A percentile compares a stretch with the other conserved stretches of the same genome.
These are phyloP conservation scores for Boletus holoroseus DNA, from an alignment of 1,284 basidiomycete species.

Conservation along the genomic window DNA sequence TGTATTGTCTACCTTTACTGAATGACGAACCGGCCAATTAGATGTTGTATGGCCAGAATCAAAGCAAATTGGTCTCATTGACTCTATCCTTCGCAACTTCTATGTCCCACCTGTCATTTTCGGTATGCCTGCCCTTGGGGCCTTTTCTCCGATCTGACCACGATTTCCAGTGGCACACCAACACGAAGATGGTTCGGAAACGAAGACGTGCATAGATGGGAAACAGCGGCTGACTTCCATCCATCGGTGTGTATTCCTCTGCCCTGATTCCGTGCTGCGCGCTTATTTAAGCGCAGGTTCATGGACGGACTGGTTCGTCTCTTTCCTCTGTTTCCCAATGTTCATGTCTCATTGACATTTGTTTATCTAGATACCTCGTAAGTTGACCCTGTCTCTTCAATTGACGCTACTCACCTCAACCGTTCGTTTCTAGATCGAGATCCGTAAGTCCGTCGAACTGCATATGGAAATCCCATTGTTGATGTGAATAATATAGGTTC, in stretches of 20 bases:
- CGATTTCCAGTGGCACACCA: conserved; percentile 26
- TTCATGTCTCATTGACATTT: conserved; percentile 4
- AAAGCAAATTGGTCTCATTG: conserved; percentile 67
- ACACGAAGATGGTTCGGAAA: conserved; percentile 56
- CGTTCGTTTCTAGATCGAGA: conserved; percentile 43
- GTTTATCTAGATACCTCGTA: conserved; percentile 45
- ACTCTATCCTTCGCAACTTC: conserved; percentile 66
- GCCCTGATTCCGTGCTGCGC: neutral
- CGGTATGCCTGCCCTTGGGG: conserved; percentile 36
- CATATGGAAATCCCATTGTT: neutral
- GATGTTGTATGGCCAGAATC: conserved; percentile 67
- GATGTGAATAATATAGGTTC: conserved; percentile 5
- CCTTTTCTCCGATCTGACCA: neutral
- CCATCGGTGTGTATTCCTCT: conserved; percentile 40
- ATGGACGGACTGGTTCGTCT: conserved; percentile 62
- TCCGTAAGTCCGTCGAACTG: conserved; percentile 36
- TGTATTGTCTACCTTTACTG: neutral
- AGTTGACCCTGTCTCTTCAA: conserved; percentile 21
- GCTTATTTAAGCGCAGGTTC: conserved; percentile 41
- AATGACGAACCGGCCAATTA: conserved; percentile 21
- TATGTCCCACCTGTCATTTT: conserved; percentile 74
- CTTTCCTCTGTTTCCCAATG: neutral
- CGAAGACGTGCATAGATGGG: conserved; percentile 67
- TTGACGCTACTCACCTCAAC: neutral
- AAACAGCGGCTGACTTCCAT: conserved; percentile 76